Base-by-base conservation (phyloP, 805 yeast genomes). In the Candida nonsorbophila region DNA sequence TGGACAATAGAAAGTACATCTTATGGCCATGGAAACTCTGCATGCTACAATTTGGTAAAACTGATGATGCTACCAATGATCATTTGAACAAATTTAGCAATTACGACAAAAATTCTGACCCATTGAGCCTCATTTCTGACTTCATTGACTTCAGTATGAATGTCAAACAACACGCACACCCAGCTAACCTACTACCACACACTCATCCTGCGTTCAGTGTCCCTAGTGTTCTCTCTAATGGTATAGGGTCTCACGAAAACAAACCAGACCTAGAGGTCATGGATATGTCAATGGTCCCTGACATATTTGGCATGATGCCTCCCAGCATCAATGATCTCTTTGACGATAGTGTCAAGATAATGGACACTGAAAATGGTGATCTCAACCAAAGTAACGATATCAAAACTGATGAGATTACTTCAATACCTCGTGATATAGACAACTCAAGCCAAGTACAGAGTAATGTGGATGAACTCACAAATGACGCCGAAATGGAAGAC, bases 1-100 rank as follows among this genome's bases (percentile, higher is more conserved):
- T 74, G 3, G 65, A 62, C 17, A 72, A 71, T 39, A 63, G 62
- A 16, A 77, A 78, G 43, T 74, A 64, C 32, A 70, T 83, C 2
- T 53, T 75, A 24, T 84, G 94, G 94, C 94, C 94, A 0, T 55
- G 79, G 43, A 73, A 71, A 25, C 55, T 83, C 13, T 79, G 88
- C 43, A 61, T 73, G 33, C 58, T 74, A 4, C 92, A 83, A 45
- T 57, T 67, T 31, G 72, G 62, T 8, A 40, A 50, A 26, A 33
- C 33, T 22, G 57, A 55, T 5, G 19, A 24, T 21, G 5, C 7
- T n/a, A 7, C 24, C n/a, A 19, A 9, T 19, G 10, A 9, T 19
- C 10, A 19, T n/a, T 9, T 19, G 21, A n/a, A 19, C 21, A 19
- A 9, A n/a, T 8, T 9, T 9, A 19, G 8, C 21, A n/a, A 19